These are phyloP conservation scores for Fraxinus ornus DNA, from an alignment of 305 asterid genomes.

Conservation along the genomic window DNA sequence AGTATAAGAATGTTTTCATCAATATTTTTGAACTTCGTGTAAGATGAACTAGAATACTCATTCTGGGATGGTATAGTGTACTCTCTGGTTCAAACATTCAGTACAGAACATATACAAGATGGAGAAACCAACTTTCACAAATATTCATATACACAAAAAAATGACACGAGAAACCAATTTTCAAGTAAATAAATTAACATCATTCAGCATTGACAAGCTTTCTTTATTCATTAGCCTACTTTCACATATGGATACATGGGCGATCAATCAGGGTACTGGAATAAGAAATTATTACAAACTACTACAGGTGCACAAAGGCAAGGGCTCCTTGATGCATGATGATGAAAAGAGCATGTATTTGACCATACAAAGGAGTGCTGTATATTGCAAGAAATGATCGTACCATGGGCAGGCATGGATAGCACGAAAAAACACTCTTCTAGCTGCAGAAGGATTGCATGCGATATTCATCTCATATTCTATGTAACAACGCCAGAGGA, in stretches of 20 bases:
- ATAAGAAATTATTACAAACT: not conserved
- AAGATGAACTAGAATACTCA: not conserved
- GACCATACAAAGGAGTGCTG: not conserved
- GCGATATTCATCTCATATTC: constrained; percentile 63
- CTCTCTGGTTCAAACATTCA: not conserved
- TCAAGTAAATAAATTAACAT: not conserved
- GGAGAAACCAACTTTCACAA: not conserved
- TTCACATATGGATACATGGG: not conserved
- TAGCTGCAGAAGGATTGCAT: constrained; percentile 62
- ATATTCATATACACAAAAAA: not conserved
- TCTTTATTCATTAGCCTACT: not conserved
- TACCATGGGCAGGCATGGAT: constrained; percentile 98
- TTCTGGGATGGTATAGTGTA: not conserved
- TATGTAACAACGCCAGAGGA: constrained; percentile 86
- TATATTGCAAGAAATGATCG: constrained; percentile 18
- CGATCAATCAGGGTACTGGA: not conserved
- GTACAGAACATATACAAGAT: not conserved
- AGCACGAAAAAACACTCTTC: constrained; percentile 87
- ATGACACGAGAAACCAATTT: not conserved
- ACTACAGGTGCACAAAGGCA: not conserved
- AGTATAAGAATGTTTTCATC: not conserved
- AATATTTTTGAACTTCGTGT: not conserved
- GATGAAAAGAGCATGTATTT: not conserved
- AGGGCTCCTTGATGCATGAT: not conserved
- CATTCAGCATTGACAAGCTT: not conserved